These are phyloP conservation scores for Apiospora rasikravindrae DNA, from an alignment of 2,329 filamentous ascomycete genomes.

Conservation along the genomic window DNA sequence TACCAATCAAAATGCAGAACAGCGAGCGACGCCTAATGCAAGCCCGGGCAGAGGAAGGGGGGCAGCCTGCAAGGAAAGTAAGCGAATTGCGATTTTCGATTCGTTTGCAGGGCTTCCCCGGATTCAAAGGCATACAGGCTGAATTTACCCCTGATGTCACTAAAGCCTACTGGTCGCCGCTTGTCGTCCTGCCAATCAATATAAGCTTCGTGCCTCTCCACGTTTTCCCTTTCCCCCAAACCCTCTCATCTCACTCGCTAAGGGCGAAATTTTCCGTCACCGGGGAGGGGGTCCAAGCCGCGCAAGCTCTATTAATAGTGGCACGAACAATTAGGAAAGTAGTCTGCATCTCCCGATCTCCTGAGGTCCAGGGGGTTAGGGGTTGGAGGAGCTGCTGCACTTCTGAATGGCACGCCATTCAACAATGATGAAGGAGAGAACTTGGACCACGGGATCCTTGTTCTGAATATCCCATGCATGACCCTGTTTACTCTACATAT, in stretches of 20 bases:
- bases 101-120: slow-evolving; percentile 13
- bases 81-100: neutral
- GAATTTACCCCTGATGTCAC: slow-evolving; percentile 13
- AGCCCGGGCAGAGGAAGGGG: neutral
- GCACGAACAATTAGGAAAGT: neutral
- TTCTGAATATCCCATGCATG: neutral
- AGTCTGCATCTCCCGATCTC: neutral
- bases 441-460: neutral
- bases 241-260: neutral
- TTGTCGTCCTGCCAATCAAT: neutral
- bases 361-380: neutral
- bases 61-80: neutral
- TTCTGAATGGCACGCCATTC: slow-evolving; percentile 4
- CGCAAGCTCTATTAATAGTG: slow-evolving; percentile 7
- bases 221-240: neutral
- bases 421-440: neutral
- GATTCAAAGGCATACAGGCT: slow-evolving; percentile 10
- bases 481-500: neutral
- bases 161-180: neutral
- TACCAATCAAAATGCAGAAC: neutral
- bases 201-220: neutral
- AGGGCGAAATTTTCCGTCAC: neutral
- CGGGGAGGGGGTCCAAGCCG: neutral
- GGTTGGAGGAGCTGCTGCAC: neutral
- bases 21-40: neutral